These are phyloP conservation scores for Eucalyptus guilfoylei DNA, from an alignment of 345 rosid genomes.

Conservation along the genomic window DNA sequence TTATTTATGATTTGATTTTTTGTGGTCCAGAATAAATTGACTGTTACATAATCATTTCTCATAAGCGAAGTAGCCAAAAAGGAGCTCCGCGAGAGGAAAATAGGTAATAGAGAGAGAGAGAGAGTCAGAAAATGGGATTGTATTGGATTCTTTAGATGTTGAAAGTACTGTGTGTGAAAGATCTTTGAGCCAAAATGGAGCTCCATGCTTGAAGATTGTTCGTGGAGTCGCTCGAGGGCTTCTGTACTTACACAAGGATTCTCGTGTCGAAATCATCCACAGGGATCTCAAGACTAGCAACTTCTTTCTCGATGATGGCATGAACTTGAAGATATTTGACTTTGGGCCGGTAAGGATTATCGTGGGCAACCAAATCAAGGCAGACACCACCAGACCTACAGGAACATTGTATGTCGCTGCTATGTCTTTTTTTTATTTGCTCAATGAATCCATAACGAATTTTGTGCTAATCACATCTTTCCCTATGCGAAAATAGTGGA, in stretches of 20 bases:
- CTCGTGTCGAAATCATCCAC: not conserved
- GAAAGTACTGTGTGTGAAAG: no score
- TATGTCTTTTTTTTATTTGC: not conserved
- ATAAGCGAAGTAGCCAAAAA: not conserved
- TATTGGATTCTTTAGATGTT: no score
- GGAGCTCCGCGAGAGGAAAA: not conserved
- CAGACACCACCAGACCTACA: not conserved
- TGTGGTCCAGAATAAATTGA: accelerated
- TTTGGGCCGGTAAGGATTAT: not conserved
- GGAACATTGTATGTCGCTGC: not conserved
- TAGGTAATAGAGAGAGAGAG: not conserved
- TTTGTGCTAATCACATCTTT: not conserved
- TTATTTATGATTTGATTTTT: no score
- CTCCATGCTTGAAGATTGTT: not conserved
- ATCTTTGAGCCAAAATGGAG: no score
- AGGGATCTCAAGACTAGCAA: not conserved
- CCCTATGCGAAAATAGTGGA: not conserved
- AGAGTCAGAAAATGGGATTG: no score
- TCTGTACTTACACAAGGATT: accelerated
- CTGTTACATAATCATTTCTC: no score
- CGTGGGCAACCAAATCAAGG: not conserved
- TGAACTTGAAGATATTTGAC: not conserved
- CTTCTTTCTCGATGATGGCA: not conserved
- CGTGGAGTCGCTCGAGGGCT: not conserved
- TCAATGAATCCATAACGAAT: not conserved